Percentiles rank a stretch among this genome's conserved stretches.
Conservation (phyloP, 768 basidiomycete species). For the Pholiota molesta region DNA sequence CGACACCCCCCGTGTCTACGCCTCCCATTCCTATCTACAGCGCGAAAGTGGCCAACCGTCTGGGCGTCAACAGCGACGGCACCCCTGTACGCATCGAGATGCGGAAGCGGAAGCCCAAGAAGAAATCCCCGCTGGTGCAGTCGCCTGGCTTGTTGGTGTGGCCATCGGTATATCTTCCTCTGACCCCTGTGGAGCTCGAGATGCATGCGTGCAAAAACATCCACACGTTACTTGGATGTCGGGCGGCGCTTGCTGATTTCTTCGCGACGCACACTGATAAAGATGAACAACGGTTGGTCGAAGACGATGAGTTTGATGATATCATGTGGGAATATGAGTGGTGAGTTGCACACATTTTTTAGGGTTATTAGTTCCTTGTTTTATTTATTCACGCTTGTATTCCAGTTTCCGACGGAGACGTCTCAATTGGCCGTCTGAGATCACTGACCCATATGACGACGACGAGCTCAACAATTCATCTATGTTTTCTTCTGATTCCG, state of each 20-base stretch:
- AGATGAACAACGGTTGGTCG: constrained; percentile 36
- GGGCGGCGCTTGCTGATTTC: constrained; percentile 56
- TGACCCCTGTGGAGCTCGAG: constrained; percentile 63
- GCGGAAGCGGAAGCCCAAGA: constrained; percentile 11
- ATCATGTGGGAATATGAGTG: constrained; percentile 61
- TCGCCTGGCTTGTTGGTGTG: constrained; percentile 66
- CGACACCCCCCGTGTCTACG: neutral
- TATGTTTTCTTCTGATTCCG: neutral
- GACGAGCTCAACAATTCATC: constrained; percentile 10
- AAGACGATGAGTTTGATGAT: constrained; percentile 40
- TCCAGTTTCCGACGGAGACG: constrained; percentile 67
- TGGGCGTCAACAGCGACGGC: constrained; percentile 34
- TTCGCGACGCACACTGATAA: constrained; percentile 41
- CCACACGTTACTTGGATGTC: constrained; percentile 65
- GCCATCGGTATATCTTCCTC: constrained; percentile 61
- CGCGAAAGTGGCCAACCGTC: constrained; percentile 43
- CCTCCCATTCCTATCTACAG: constrained; percentile 18
- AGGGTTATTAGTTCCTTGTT: neutral
- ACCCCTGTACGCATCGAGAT: neutral
- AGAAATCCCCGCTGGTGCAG: constrained; percentile 38
- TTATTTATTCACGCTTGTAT: constrained; percentile 14
- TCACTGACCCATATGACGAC: constrained; percentile 23
- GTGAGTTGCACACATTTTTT: constrained; percentile 36
- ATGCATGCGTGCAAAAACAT: constrained; percentile 76
- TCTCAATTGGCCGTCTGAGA: constrained; percentile 67